Percentiles rank a stretch among this genome's conserved stretches.
Evolutionary conservation across 495 filamentous ascomycete genomes (phyloP).

Genomic region (Penicillium canariense): DNA sequence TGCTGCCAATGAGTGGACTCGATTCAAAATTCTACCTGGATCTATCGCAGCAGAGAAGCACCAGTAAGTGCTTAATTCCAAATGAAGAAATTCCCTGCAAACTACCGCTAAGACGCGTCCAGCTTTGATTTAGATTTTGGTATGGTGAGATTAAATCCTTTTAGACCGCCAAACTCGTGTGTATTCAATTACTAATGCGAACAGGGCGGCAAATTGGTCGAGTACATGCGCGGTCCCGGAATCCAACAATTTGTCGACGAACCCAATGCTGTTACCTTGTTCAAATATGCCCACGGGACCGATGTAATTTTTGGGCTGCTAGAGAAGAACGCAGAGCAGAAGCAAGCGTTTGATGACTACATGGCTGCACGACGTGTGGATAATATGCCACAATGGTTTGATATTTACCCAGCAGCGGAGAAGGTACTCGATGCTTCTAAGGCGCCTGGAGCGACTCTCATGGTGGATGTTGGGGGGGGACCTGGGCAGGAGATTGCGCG

Average conservation of each 20-base stretch:
- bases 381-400: constrained; percentile 27
- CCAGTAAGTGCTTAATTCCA: constrained; percentile 11
- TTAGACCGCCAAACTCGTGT: neutral
- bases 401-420: constrained; percentile 15
- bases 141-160: constrained; percentile 4
- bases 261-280: constrained; percentile 16
- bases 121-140: constrained; percentile 17
- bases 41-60: constrained; percentile 25
- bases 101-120: neutral
- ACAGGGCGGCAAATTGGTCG: constrained; percentile 19
- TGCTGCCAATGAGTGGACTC: constrained; percentile 22
- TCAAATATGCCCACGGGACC: constrained; percentile 22
- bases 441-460: neutral
- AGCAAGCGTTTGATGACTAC: constrained; percentile 26
- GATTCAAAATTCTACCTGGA: constrained; percentile 22
- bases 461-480: constrained; percentile 52
- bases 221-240: constrained; percentile 27
- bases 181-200: neutral
- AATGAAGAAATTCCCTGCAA: neutral
- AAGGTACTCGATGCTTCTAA: constrained; percentile 15
- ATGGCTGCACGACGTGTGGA: constrained; percentile 25
- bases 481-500: constrained; percentile 46
- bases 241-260: constrained; percentile 27
- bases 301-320: constrained; percentile 22
- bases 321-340: constrained; percentile 22